Evolutionary conservation across 257 asterid genomes (phyloP).

Genomic region (Verbascum thapsus): DNA sequence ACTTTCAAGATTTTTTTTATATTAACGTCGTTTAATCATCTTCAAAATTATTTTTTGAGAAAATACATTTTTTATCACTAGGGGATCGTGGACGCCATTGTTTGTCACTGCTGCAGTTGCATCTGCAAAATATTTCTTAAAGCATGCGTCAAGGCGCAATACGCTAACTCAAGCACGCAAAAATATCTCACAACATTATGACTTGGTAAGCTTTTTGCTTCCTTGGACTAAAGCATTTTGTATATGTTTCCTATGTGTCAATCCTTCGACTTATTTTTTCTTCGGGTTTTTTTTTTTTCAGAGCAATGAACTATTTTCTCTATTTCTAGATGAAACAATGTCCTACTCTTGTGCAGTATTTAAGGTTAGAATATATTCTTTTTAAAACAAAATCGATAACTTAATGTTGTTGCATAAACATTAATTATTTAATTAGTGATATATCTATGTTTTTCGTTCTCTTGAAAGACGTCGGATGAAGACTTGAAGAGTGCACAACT

Average conservation of each 20-base stretch:
- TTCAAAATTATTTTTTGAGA: constrained; percentile 25
- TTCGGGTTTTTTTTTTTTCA: too few species aligned
- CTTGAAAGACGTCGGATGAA: constrained; percentile 49
- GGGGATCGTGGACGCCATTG: constrained; percentile 82
- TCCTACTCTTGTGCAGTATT: constrained; percentile 76
- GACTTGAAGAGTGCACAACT: constrained; percentile 66
- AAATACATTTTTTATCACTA: constrained; percentile 14
- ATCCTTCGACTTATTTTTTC: neutral
- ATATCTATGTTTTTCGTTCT: too few species aligned
- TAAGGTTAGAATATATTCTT: constrained; percentile 52
- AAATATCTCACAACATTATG: constrained; percentile 71
- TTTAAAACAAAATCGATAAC: too few species aligned
- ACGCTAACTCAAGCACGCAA: constrained; percentile 68
- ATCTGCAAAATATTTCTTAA: constrained; percentile 60
- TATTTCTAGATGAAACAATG: constrained; percentile 70
- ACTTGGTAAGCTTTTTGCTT: constrained; percentile 38
- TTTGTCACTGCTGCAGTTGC: constrained; percentile 50
- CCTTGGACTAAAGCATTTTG: too few species aligned
- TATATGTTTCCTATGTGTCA: too few species aligned
- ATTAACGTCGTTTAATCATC: too few species aligned
- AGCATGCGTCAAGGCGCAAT: constrained; percentile 55
- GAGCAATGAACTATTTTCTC: constrained; percentile 71
- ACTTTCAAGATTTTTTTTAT: constrained; percentile 52
- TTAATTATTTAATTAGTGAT: too few species aligned
- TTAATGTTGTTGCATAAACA: too few species aligned